Conservation (phyloP, 192 early-diverging fungal species). For the Coemansia sp. region DNA sequence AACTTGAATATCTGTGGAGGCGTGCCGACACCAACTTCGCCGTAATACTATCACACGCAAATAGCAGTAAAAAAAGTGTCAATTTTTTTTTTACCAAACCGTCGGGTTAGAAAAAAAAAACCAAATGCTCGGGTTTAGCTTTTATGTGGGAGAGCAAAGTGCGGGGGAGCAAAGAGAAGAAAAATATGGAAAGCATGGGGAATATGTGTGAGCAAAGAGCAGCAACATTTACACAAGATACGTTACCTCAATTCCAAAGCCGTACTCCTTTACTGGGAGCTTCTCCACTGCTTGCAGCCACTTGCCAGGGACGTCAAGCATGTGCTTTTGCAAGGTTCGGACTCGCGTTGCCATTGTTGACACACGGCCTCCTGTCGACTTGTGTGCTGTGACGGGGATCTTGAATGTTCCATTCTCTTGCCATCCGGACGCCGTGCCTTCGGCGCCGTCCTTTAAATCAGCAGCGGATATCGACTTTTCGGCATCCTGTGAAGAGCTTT, state of each 20-base stretch:
- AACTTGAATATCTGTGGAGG: slow-evolving; percentile 68
- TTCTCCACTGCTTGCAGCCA: slow-evolving; percentile 43
- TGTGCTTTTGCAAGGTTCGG: slow-evolving; percentile 40
- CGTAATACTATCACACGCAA: slow-evolving; percentile 58
- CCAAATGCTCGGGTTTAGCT: background rate
- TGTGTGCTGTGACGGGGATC: slow-evolving; percentile 42
- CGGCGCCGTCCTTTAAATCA: background rate
- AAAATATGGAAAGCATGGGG: background rate
- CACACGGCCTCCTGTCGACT: slow-evolving; percentile 23
- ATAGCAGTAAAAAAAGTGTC: background rate
- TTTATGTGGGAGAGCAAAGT: background rate
- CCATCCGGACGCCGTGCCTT: background rate
- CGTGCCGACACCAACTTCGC: slow-evolving; percentile 61
- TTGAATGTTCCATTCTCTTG: slow-evolving; percentile 21
- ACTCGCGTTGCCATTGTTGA: slow-evolving; percentile 45
- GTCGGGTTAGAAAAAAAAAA: background rate
- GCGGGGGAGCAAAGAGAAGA: background rate
- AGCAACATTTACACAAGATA: background rate
- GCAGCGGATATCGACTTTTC: background rate
- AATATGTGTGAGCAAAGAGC: background rate
- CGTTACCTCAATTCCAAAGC: slow-evolving; percentile 51
- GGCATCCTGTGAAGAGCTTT: background rate
- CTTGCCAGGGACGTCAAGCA: slow-evolving; percentile 45
- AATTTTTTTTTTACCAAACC: background rate
- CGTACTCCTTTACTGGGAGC: slow-evolving; percentile 49